Evolutionary conservation across 1,139 yeast genomes (phyloP), one percentile per base, ranked within the genome.

Genomic region (Pneumocystis murina): DNA sequence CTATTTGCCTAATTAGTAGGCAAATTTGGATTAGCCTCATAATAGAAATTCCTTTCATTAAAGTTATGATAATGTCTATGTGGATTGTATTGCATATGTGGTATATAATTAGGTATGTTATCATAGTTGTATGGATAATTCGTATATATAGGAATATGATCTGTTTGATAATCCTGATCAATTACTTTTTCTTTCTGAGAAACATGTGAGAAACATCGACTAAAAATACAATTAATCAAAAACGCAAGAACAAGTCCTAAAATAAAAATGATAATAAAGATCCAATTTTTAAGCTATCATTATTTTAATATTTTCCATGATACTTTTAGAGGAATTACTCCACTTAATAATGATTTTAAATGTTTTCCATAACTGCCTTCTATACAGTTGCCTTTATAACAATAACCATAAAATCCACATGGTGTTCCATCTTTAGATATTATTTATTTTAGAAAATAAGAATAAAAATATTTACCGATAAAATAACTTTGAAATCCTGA

Each of bases 391-490:
- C 78, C 78, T 41, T 70, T 67, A 30, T 66, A 67, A 64, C 77
- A 75, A 33, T 61, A 63, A 39, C 78, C 78, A 6, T 69, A 64
- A 28, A 71, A 69, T 35, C 70, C 68, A 65, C 78, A 75, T 3
- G 76, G 76, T 8, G 78, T 75, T 39, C 78, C 78, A 62, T 75
- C 77, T 62, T 75, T 64, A 64, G 74, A 75, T 68, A 72, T 71
- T 67, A 75, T 76, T 40, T 69, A 66, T 14, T 74, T 68, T 64
- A 63, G 72, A 68, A 63, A 77, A 75, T 35, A 69, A 67, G 8
- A 58, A 24, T 38, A 38, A 38, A 57, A 30, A 58, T 30, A 48
- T 24, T 48, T 48, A 48, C 55, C 55, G 24, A 48, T 48, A 48
- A 48, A 48, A 48, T 24, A 48, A 48, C 24, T 48, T 12, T 48